Evolutionary conservation across 352 stramenopile species (phyloP), one percentile per base, ranked within the genome.

Genomic region (Phytophthora sojae): DNA sequence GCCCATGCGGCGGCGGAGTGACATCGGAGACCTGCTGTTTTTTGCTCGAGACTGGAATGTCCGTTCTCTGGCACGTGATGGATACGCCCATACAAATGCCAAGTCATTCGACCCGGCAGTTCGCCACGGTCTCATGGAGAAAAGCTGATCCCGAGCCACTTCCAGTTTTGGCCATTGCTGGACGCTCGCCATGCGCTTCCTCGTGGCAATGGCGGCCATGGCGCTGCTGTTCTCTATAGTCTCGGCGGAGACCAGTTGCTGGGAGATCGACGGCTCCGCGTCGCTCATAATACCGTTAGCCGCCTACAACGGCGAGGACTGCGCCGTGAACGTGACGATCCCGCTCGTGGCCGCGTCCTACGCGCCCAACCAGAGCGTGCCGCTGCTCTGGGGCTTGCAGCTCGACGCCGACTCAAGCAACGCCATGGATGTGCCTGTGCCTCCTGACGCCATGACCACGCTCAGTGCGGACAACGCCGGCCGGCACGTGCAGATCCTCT

Each of bases 361-460:
- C 58, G 56, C 50, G 11, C 71, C 74, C 12, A 79, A 77, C 63
- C 74, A 80, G 71, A 74, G 74, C 49, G 57, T 91, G 37, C 45
- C 84, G 14, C 65, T 86, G 52, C 53, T 90, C 21, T 90, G 82
- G 82, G 77, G 57, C 21, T 71, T 81, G 54, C 55, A 69, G 8
- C 61, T 89, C 30, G 56, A 76, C 5, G 19, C 25, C 14, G 45
- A 76, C 26, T 82, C 70, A 1, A 61, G 39, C 15, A 91, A 92
- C 67, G 70, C 47, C 19, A 66, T 92, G 54, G 58, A 74, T 25
- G 86, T 92, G 54, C 69, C 75, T 9, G 53, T 83, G 37, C 80
- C 82, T 14, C 80, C 81, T 3, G 50, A 60, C n/a, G 62, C 50
- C 11, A 79, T 77, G 37, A 12, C 68, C 15, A 77, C 80, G 3